Evolutionary conservation across 2,329 filamentous ascomycete species (phyloP).

Genomic region (Fusarium coffeatum): DNA sequence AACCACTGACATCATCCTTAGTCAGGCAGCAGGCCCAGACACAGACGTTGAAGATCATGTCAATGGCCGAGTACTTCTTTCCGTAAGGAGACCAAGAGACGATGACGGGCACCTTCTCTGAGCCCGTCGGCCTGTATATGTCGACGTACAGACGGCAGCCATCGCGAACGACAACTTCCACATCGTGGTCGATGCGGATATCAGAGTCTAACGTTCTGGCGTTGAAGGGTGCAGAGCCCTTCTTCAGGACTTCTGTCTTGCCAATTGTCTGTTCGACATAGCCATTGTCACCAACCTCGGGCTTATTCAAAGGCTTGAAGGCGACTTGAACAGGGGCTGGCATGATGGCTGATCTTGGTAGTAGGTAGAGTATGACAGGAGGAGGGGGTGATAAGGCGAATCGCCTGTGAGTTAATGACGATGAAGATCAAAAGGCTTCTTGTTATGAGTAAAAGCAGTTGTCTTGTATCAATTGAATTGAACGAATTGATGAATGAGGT

Average conservation of each 20-base stretch:
- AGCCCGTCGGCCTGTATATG: conserved; percentile 8
- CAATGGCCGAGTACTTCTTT: conserved; percentile 37
- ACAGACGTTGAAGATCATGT: conserved; percentile 38
- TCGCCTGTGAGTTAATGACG: neutral
- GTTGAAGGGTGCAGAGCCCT: conserved; percentile 35
- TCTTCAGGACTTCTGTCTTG: conserved; percentile 38
- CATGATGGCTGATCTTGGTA: conserved; percentile 5
- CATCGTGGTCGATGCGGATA: conserved; percentile 40
- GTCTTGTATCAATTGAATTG: accelerated
- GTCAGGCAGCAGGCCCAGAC: conserved; percentile 35
- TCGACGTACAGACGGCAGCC: conserved; percentile 39
- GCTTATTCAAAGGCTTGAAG: conserved; percentile 39
- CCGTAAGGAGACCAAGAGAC: conserved; percentile 40
- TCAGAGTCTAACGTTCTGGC: conserved; percentile 38
- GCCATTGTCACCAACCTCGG: conserved; percentile 36
- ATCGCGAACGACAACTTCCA: conserved; percentile 38
- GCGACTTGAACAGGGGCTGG: conserved; percentile 41
- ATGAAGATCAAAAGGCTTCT: no score
- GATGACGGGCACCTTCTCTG: conserved; percentile 33
- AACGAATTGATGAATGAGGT: neutral
- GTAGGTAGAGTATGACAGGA: neutral
- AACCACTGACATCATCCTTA: conserved; percentile 20
- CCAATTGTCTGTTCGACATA: conserved; percentile 33
- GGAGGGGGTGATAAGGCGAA: neutral
- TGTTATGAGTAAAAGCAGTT: accelerated